These are phyloP conservation scores for Metschnikowia kunwiensis DNA, from an alignment of 805 yeast genomes.

Conservation along the genomic window DNA sequence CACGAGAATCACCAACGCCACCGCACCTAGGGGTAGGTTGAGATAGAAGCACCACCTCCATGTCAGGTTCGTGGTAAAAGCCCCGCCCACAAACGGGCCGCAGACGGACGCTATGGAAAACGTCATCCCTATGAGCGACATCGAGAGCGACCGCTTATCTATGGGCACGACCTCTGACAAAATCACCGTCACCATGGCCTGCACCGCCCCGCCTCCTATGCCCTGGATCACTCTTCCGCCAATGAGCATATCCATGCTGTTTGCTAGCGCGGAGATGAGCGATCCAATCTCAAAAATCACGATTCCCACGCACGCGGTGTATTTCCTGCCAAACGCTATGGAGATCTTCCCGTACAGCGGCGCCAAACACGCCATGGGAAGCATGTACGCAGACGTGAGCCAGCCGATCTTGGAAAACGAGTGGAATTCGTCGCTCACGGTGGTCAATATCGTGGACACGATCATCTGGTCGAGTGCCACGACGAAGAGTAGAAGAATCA, in stretches of 20 bases:
- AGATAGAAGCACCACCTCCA: conserved; percentile 81
- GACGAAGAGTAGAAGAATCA: conserved; percentile 32
- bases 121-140: conserved; percentile 38
- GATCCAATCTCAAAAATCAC: conserved; percentile 62
- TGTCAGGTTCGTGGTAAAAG: conserved; percentile 52
- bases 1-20: conserved; percentile 37
- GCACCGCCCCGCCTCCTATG: conserved; percentile 68
- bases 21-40: conserved; percentile 64
- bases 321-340: conserved; percentile 56
- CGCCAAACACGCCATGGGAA: conserved; percentile 52
- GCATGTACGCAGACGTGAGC: conserved; percentile 53
- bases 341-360: conserved; percentile 59
- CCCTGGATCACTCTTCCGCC: conserved; percentile 74
- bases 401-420: conserved; percentile 55
- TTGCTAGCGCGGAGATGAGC: conserved; percentile 52
- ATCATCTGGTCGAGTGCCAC: conserved; percentile 62
- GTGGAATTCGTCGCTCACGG: conserved; percentile 48
- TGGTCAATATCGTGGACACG: conserved; percentile 47
- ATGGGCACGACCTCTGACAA: conserved; percentile 54
- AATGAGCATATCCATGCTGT: conserved; percentile 56
- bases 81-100: conserved; percentile 70
- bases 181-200: conserved; percentile 54
- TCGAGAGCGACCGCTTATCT: conserved; percentile 35
- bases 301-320: conserved; percentile 46
- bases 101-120: conserved; percentile 50